These are phyloP conservation scores for Bothriochloa decipiens DNA, from an alignment of 176 grass and related monocot species.

Conservation along the genomic window DNA sequence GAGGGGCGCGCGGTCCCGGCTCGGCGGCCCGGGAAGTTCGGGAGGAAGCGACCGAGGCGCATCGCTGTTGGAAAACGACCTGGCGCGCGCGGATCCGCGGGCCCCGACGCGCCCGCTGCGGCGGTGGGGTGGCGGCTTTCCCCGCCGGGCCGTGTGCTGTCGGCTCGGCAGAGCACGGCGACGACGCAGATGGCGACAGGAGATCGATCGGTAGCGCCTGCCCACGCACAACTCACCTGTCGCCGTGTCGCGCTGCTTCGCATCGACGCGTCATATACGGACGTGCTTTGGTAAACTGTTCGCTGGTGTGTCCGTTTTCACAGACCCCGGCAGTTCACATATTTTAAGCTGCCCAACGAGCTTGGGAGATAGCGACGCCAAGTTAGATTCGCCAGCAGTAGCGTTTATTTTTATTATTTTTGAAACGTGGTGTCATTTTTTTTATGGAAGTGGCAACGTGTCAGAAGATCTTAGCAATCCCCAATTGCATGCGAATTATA, in stretches of 20 bases:
- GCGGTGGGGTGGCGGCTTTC: neutral
- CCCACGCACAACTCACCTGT: neutral
- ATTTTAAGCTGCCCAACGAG: too few species aligned
- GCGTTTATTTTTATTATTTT: neutral
- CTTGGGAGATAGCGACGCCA: neutral
- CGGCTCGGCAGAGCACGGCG: constrained; percentile 19
- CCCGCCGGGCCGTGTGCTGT: neutral
- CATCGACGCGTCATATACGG: neutral
- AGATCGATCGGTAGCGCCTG: constrained; percentile 11
- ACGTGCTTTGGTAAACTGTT: neutral
- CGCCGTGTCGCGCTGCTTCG: too few species aligned
- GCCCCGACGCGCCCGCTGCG: constrained; percentile 6
- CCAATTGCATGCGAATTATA: too few species aligned
- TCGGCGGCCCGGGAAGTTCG: neutral
- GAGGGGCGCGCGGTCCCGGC: constrained; percentile 30
- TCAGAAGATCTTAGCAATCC: neutral
- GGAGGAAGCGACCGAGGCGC: neutral
- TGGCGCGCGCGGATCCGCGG: neutral
- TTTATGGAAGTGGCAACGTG: neutral
- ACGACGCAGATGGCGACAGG: neutral
- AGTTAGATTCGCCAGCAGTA: neutral
- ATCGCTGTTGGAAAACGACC: constrained; percentile 43
- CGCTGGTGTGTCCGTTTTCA: neutral
- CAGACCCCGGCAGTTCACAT: neutral
- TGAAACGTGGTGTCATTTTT: too few species aligned